phyloP scores from a whole-genome alignment of 805 yeast genomes.

The Candida patagonica region DNA sequence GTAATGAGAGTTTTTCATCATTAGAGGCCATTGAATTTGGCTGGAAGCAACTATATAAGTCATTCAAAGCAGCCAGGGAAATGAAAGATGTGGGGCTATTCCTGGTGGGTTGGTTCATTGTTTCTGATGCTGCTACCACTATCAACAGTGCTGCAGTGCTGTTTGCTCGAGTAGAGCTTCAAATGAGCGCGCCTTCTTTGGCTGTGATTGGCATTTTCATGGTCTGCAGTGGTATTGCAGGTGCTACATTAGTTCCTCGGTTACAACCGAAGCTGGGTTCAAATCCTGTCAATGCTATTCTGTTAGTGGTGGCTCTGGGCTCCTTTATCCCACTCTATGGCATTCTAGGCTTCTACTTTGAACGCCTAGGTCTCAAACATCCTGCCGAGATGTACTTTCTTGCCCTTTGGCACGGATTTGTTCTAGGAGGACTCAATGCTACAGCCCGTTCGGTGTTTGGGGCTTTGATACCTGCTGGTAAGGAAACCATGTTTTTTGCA shows the following conservation, averaged over 20 bases:
- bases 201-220: constrained; percentile 58
- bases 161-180: constrained; percentile 61
- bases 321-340: constrained; percentile 66
- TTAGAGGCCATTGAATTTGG: constrained; percentile 43
- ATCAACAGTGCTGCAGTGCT: constrained; percentile 71
- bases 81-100: constrained; percentile 59
- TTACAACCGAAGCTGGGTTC: constrained; percentile 28
- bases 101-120: constrained; percentile 64
- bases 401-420: constrained; percentile 68
- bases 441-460: constrained; percentile 60
- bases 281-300: constrained; percentile 40
- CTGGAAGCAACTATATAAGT: constrained; percentile 47
- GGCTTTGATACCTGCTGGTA: constrained; percentile 62
- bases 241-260: constrained; percentile 52
- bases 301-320: constrained; percentile 50
- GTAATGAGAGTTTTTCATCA: neutral
- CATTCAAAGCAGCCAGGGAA: constrained; percentile 51
- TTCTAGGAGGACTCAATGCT: constrained; percentile 66
- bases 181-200: constrained; percentile 58
- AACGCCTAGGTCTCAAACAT: constrained; percentile 47
- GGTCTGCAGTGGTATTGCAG: constrained; percentile 57
- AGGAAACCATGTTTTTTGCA: constrained; percentile 68
- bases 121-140: constrained; percentile 68
- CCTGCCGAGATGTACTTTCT: constrained; percentile 59
- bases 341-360: constrained; percentile 50